Percentiles rank a stretch among this genome's conserved stretches.
These are phyloP conservation scores for Paraurostyla sp. DNA, from an alignment of 73 alveolate species.

Conservation along the genomic window DNA sequence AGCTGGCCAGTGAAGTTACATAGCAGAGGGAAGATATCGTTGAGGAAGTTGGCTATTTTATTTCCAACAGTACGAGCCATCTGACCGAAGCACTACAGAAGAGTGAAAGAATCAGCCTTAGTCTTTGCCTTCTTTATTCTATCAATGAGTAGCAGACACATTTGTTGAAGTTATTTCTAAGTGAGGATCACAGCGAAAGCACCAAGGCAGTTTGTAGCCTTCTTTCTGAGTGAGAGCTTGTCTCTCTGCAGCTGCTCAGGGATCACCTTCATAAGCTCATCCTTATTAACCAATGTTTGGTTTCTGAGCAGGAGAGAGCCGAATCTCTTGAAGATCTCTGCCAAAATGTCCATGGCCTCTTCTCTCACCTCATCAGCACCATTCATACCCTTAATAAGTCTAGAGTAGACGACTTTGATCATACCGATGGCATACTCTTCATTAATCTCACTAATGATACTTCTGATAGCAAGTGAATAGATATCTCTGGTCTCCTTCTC, in stretches of 20 bases:
- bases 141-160: slow-evolving; percentile 68
- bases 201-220: slow-evolving; percentile 86
- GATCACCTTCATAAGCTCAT: slow-evolving; percentile 59
- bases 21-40: slow-evolving; percentile 77
- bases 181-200: slow-evolving; percentile 82
- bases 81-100: slow-evolving; percentile 77
- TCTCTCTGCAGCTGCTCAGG: slow-evolving; percentile 69
- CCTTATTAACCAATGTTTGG: slow-evolving; percentile 67
- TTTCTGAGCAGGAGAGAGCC: slow-evolving; percentile 60
- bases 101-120: slow-evolving; percentile 71
- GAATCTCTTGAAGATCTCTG: slow-evolving; percentile 78
- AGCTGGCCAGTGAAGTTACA: slow-evolving; percentile 59
- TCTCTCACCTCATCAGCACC: slow-evolving; percentile 61
- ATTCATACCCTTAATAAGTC: slow-evolving; percentile 58
- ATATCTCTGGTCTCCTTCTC: slow-evolving; percentile 85
- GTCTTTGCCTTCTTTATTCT: slow-evolving; percentile 63
- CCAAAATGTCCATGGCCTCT: slow-evolving; percentile 77
- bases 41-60: slow-evolving; percentile 77
- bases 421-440: slow-evolving; percentile 76
- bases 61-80: slow-evolving; percentile 82
- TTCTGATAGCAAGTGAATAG: slow-evolving; percentile 82
- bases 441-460: slow-evolving; percentile 77
- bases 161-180: slow-evolving; percentile 65
- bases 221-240: slow-evolving; percentile 75
- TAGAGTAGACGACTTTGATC: slow-evolving; percentile 65